Conservation (phyloP, 2,329 filamentous ascomycete species). For the Apiospora hydei region DNA sequence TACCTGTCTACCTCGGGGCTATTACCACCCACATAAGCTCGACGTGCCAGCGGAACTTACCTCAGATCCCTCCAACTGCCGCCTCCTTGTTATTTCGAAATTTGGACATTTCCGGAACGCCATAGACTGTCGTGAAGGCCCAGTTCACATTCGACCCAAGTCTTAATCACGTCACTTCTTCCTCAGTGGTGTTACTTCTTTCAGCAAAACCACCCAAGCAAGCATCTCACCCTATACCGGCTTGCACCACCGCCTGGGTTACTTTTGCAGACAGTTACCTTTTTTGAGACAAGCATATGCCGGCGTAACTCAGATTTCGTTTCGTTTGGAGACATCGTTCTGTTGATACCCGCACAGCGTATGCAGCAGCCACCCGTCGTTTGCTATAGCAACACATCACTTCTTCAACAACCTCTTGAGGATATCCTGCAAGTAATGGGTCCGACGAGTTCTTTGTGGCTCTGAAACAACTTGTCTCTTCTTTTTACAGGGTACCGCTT, state of each 20-base stretch:
- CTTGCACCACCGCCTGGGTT: slow-evolving; percentile 7
- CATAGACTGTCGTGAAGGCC: slow-evolving; percentile 1
- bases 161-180: slow-evolving; percentile 9
- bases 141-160: background rate
- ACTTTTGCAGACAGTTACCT: background rate
- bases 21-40: slow-evolving; percentile 14
- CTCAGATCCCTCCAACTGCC: background rate
- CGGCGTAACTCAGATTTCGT: slow-evolving; percentile 11
- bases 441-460: background rate
- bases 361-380: slow-evolving; percentile 18
- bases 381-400: slow-evolving; percentile 10
- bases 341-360: slow-evolving; percentile 15
- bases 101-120: slow-evolving; percentile 17
- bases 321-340: slow-evolving; percentile 21
- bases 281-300: background rate
- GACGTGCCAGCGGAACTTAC: slow-evolving; percentile 20
- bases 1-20: slow-evolving; percentile 9
- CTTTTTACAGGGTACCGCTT: background rate
- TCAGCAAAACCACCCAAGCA: background rate
- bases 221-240: background rate
- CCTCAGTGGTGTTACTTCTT: background rate
- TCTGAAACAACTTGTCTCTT: slow-evolving; percentile 21
- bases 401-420: background rate
- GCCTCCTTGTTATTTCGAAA: slow-evolving; percentile 13
- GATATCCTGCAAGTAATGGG: slow-evolving; percentile 15